phyloP scores from a whole-genome alignment of 306 rosid species.

The Dalbergia cochinchinensis region DNA sequence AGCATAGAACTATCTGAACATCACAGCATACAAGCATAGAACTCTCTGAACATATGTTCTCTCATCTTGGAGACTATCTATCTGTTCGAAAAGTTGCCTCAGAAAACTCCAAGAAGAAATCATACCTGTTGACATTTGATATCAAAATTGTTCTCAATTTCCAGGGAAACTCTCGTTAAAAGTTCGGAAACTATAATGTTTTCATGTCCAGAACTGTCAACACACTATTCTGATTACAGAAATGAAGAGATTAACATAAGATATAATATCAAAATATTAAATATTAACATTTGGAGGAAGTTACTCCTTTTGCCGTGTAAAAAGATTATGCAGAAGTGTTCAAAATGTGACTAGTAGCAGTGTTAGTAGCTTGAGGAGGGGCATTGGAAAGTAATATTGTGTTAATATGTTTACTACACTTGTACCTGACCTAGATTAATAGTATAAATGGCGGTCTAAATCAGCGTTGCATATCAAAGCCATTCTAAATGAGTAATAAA shows the following conservation, averaged over 20 bases:
- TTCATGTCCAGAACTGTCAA: conserved; percentile 22
- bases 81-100: conserved; percentile 93
- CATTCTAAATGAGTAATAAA: not conserved
- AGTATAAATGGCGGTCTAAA: conserved; percentile 23
- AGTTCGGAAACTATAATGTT: conserved; percentile 29
- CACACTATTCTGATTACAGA: not conserved
- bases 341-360: not conserved
- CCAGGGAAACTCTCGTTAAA: conserved; percentile 26
- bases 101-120: conserved; percentile 78
- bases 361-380: conserved; percentile 2
- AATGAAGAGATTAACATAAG: not conserved
- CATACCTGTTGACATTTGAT: conserved; percentile 76
- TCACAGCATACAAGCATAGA: not conserved
- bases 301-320: conserved; percentile 7
- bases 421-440: conserved; percentile 18
- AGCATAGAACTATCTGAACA: too few relatives aligned
- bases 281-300: conserved; percentile 10
- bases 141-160: conserved; percentile 50
- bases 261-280: conserved; percentile 1
- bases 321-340: not conserved
- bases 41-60: conserved; percentile 75
- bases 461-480: conserved; percentile 6
- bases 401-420: not conserved
- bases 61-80: conserved; percentile 90
- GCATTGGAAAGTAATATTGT: not conserved